These are phyloP conservation scores for Pseudoscleropodium purum DNA, from an alignment of 225 moss, liverwort and hornwort species.

Conservation along the genomic window DNA sequence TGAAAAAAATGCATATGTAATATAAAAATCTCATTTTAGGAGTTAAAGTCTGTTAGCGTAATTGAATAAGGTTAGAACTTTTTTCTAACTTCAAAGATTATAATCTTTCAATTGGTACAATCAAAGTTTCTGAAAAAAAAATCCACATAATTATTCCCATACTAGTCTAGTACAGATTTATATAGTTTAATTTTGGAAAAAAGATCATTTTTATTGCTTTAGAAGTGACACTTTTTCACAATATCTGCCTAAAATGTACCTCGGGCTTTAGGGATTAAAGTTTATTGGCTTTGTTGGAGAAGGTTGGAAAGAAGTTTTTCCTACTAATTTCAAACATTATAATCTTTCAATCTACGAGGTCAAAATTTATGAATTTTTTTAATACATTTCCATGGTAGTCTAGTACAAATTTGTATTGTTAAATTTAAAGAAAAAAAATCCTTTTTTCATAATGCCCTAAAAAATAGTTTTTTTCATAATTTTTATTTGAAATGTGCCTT, in stretches of 20 bases:
- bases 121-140: background rate
- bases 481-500: background rate
- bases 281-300: fast-evolving
- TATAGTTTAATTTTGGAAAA: background rate
- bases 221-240: background rate
- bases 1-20: fast-evolving
- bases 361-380: background rate
- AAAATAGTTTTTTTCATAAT: too few relatives aligned
- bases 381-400: background rate
- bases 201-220: too few relatives aligned
- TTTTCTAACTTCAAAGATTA: background rate
- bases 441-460: background rate
- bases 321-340: background rate
- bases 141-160: background rate
- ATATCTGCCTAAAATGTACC: background rate
- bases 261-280: fast-evolving
- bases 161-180: background rate
- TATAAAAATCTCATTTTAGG: background rate
- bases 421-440: too few relatives aligned
- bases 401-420: fast-evolving
- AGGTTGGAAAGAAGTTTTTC: fast-evolving
- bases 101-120: fast-evolving
- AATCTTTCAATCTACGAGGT: background rate
- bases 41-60: background rate
- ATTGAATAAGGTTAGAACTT: fast-evolving